A percentile compares a stretch with the other conserved stretches of the same genome.
phyloP scores from a whole-genome alignment of 2,329 filamentous ascomycete species.

The Hypoxylon sp. region DNA sequence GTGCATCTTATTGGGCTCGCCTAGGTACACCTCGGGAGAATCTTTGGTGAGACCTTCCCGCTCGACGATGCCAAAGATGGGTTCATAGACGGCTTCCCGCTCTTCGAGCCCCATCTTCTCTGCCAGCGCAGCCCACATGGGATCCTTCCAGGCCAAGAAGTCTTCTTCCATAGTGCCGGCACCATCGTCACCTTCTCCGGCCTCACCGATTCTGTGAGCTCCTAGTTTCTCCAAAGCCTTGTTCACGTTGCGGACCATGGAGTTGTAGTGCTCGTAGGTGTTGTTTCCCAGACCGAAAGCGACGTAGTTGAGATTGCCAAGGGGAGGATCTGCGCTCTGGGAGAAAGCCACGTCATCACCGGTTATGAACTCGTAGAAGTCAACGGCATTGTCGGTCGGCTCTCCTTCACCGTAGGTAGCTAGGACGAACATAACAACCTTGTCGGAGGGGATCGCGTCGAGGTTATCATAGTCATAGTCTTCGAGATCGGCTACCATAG shows the following conservation, averaged over 20 bases:
- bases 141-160: constrained; percentile 98
- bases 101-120: constrained; percentile 91
- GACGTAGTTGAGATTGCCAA: constrained; percentile 90
- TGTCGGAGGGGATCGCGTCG: constrained; percentile 88
- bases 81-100: constrained; percentile 95
- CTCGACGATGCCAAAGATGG: constrained; percentile 86
- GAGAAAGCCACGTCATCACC: constrained; percentile 86
- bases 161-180: constrained; percentile 99
- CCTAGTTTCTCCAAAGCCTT: constrained; percentile 85
- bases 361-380: constrained; percentile 97
- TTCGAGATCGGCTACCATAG: constrained; percentile 97
- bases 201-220: constrained; percentile 84
- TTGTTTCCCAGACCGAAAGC: constrained; percentile 98
- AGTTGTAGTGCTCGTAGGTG: constrained; percentile 99
- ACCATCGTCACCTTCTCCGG: constrained; percentile 96
- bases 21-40: constrained; percentile 87
- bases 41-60: constrained; percentile 79
- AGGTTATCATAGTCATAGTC: constrained; percentile 98
- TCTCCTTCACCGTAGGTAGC: constrained; percentile 99
- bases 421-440: constrained; percentile 93
- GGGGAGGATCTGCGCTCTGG: constrained; percentile 77
- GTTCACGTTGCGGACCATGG: constrained; percentile 94
- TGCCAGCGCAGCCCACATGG: constrained; percentile 92
- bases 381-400: constrained; percentile 97
- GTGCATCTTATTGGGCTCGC: constrained; percentile 96